These are phyloP conservation scores for Ascochyta fabae DNA, from an alignment of 2,329 filamentous ascomycete species.

Conservation along the genomic window DNA sequence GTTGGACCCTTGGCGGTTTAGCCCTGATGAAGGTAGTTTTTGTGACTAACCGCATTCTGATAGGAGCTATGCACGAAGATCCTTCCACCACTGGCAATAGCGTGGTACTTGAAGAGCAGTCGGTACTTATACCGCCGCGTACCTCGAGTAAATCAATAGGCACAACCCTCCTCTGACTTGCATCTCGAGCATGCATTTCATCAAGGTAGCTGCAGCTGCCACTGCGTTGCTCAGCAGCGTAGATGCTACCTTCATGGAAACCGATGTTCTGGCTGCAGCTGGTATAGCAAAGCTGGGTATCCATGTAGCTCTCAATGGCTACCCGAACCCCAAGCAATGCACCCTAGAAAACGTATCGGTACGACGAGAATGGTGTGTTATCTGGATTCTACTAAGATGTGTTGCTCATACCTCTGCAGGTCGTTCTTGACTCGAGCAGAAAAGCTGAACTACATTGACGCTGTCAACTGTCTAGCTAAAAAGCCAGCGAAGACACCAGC, in stretches of 20 bases:
- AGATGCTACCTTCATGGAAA: constrained; percentile 22
- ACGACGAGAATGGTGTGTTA: constrained; percentile 53
- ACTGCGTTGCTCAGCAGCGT: background rate
- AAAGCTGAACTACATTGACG: constrained; percentile 38
- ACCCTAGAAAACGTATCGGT: constrained; percentile 49
- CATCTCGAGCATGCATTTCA: too few species aligned
- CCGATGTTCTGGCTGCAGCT: constrained; percentile 44
- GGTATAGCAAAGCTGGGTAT: constrained; percentile 44
- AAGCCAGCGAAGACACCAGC: constrained; percentile 35
- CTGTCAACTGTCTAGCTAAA: constrained; percentile 38
- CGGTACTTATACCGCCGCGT: too few species aligned
- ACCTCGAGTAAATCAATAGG: too few species aligned
- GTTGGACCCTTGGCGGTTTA: too few species aligned
- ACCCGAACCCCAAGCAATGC: constrained; percentile 38
- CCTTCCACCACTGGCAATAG: too few species aligned
- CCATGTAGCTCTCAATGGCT: constrained; percentile 33
- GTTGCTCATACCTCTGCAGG: constrained; percentile 15
- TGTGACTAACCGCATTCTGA: too few species aligned
- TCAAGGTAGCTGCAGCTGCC: background rate
- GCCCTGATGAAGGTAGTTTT: too few species aligned
- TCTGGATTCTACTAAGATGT: too few species aligned
- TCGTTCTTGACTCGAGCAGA: constrained; percentile 22
- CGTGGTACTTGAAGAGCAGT: too few species aligned
- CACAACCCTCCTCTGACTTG: too few species aligned
- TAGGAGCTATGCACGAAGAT: too few species aligned